Evolutionary conservation across 2,329 filamentous ascomycete species (phyloP).

Genomic region (Stemphylium beticola): DNA sequence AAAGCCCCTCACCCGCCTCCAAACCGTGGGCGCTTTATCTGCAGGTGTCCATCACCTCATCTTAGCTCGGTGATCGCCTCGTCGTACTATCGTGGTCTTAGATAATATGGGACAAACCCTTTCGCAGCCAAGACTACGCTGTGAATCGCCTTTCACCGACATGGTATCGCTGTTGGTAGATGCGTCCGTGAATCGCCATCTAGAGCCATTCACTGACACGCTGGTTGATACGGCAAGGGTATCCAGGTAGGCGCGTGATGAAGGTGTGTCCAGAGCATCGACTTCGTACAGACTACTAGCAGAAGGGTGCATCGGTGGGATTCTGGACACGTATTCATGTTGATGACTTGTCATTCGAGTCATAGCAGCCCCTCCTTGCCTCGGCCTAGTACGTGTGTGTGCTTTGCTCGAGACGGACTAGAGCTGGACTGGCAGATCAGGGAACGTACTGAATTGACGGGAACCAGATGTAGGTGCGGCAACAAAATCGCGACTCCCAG

Average conservation of each 20-base stretch:
- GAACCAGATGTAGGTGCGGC: not conserved
- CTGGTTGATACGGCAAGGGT: not conserved
- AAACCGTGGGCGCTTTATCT: not conserved
- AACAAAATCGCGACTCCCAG: not conserved
- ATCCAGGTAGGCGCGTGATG: not conserved
- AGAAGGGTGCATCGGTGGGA: not conserved
- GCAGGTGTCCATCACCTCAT: not conserved
- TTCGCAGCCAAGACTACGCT: not conserved
- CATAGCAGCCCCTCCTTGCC: not conserved
- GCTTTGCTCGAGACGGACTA: too few relatives aligned
- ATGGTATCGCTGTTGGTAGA: not conserved
- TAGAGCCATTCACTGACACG: not conserved
- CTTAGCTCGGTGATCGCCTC: not conserved
- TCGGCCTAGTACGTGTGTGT: too few relatives aligned
- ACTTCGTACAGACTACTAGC: not conserved
- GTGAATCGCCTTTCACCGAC: not conserved
- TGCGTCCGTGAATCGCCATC: too few relatives aligned
- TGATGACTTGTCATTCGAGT: not conserved
- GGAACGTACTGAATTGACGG: too few relatives aligned
- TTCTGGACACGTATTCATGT: not conserved
- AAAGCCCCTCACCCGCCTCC: not conserved
- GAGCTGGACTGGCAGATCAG: too few relatives aligned
- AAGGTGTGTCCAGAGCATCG: not conserved
- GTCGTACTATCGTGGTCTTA: not conserved
- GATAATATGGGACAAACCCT: not conserved